Base-by-base conservation (phyloP, 352 stramenopile species). In the Blastocystis sp. region DNA sequence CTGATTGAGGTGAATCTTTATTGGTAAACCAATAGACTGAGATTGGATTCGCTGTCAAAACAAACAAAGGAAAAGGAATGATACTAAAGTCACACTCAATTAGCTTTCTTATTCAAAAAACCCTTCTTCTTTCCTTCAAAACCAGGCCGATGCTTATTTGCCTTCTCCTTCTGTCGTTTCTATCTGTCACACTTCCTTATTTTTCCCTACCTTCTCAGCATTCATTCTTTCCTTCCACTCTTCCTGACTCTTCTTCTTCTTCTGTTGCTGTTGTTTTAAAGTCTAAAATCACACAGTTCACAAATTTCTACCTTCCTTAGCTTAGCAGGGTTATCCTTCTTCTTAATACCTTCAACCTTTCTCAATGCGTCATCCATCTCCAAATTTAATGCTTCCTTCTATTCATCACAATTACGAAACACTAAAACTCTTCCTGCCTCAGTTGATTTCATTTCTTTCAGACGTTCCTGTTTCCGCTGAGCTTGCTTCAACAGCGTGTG, bases 181-280 rank as follows among this genome's bases (percentile, higher is more conserved):
- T 76, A 76, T 33, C 27, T 7, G 11, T 76, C 33, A 76, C 64
- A 37, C 15, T 44, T 44, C 7, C 22, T 4, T 51, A 37, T 15
- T 44, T n/a, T 27, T 44, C 11, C 6, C 64, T 27, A 76, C 64
- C 51, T 84, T 84, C 73, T 84, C 73, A 24, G 73, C 73, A 19
- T 84, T 40, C 30, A 66, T 84, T 44, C 73, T 66, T n/a, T 84
- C 27, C 51, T 58, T 60, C 73, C 73, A 84, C 51, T 84, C 73
- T 42, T 84, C 73, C 51, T 68, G 51, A 60, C 73, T 84, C 73
- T 84, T 84, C 73, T 84, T 84, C 73, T 84, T 84, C 73, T 66
- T 84, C 53, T 53, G 42, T n/a, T 84, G 42, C 40, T 84, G 73
- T 27, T 56, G 30, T 42, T 84, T 84, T 30, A 84, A 69, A 44